These are phyloP conservation scores for Paspalum notatum DNA, from an alignment of 176 grass and related monocot species.

Conservation along the genomic window DNA sequence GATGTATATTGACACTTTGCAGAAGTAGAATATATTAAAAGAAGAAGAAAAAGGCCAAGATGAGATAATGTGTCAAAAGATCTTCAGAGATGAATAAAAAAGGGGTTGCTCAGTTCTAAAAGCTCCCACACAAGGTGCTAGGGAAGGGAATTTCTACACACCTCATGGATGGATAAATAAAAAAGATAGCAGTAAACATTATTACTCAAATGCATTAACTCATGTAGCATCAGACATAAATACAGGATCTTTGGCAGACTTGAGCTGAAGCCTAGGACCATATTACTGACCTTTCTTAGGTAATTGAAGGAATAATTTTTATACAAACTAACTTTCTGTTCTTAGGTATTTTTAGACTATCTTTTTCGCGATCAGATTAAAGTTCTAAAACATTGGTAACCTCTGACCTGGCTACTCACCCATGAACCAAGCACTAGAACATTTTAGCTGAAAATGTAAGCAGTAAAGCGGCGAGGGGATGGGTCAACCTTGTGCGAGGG, in stretches of 20 bases:
- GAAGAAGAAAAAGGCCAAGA: neutral
- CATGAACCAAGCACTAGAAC: too few relatives aligned
- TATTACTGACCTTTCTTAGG: neutral
- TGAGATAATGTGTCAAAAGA: slow-evolving; percentile 17
- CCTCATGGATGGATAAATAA: neutral
- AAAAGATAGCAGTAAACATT: neutral
- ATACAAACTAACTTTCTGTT: neutral
- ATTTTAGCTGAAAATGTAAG: too few relatives aligned
- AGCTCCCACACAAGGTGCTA: too few relatives aligned
- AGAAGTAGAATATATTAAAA: neutral
- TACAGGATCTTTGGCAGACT: slow-evolving; percentile 31
- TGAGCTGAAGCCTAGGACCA: slow-evolving; percentile 1
- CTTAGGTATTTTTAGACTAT: neutral
- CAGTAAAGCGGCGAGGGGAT: too few relatives aligned
- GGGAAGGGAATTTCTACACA: too few relatives aligned
- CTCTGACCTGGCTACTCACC: too few relatives aligned
- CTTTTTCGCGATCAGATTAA: neutral
- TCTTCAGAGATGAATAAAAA: neutral
- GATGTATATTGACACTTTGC: neutral
- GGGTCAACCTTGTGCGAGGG: too few relatives aligned
- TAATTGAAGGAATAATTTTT: neutral
- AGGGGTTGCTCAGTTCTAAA: too few relatives aligned
- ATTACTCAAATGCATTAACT: slow-evolving; percentile 25
- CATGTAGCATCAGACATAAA: neutral
- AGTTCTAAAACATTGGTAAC: too few relatives aligned